Evolutionary conservation across 2,329 filamentous ascomycete species (phyloP).

Genomic region (Trichoderma sp.): DNA sequence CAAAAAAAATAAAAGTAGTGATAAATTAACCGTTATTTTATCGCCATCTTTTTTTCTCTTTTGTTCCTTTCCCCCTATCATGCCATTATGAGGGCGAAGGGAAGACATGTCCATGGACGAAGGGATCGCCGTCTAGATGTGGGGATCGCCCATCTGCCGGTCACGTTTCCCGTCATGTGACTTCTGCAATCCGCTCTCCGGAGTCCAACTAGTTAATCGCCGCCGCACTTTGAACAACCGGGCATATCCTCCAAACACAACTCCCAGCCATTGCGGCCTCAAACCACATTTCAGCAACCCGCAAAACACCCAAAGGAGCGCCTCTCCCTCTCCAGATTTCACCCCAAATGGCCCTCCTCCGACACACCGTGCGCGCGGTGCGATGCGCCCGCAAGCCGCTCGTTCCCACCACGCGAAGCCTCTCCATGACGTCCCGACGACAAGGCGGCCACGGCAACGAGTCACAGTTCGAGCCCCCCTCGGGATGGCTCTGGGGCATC

Average conservation of each 20-base stretch:
- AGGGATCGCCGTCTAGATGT: background rate
- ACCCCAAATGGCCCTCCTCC: slow-evolving; percentile 36
- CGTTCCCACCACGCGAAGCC: slow-evolving; percentile 34
- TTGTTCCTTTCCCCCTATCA: background rate
- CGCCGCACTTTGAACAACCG: slow-evolving; percentile 19
- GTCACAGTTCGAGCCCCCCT: slow-evolving; percentile 83
- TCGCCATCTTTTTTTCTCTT: too few species aligned
- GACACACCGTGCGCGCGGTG: slow-evolving; percentile 38
- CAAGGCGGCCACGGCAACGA: slow-evolving; percentile 52
- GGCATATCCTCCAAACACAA: background rate
- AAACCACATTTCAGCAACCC: slow-evolving; percentile 25
- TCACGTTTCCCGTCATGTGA: slow-evolving; percentile 15
- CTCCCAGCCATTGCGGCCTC: slow-evolving; percentile 32
- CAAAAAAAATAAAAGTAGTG: background rate
- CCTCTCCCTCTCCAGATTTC: slow-evolving; percentile 10
- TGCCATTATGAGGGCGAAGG: background rate
- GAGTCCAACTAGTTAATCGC: slow-evolving; percentile 9
- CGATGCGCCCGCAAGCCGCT: slow-evolving; percentile 39
- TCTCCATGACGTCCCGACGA: slow-evolving; percentile 46
- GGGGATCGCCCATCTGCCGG: background rate
- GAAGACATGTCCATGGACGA: background rate
- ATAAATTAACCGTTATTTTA: background rate
- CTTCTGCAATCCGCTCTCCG: slow-evolving; percentile 12
- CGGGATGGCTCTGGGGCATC: slow-evolving; percentile 89
- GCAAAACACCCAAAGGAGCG: slow-evolving; percentile 10